Evolutionary conservation across 306 rosid genomes (phyloP).

Genomic region (Malus sieversii): DNA sequence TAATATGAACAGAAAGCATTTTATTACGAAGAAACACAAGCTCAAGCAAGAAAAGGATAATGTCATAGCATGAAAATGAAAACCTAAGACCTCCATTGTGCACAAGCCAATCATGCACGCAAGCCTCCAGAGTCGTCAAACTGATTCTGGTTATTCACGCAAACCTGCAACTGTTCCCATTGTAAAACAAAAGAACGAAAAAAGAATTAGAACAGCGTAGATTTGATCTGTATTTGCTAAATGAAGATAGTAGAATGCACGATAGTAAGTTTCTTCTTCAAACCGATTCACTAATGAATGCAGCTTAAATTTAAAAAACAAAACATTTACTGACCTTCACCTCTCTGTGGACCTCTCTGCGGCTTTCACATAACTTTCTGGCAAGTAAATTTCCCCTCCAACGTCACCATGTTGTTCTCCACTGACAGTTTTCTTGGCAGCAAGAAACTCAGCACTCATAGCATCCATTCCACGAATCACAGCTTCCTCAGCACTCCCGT

Average conservation of each 20-base stretch:
- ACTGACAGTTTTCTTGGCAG: conserved; percentile 85
- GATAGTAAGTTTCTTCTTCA: not conserved
- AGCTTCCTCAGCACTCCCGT: conserved; percentile 87
- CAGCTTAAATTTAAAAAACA: not conserved
- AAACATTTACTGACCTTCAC: conserved; percentile 37
- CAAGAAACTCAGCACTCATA: conserved; percentile 91
- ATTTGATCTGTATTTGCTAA: not conserved
- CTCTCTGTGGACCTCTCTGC: conserved; percentile 40
- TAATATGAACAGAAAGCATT: conserved; percentile 11
- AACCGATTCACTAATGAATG: not conserved
- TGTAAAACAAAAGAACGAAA: not conserved
- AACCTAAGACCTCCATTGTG: conserved; percentile 22
- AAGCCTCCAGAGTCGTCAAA: conserved; percentile 30
- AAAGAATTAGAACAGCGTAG: not conserved
- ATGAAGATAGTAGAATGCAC: not conserved
- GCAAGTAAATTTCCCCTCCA: conserved; percentile 99
- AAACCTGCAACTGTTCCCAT: conserved; percentile 35
- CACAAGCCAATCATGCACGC: conserved; percentile 20
- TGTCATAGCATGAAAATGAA: conserved; percentile 26
- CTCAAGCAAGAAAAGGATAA: conserved; percentile 11
- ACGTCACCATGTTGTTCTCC: conserved; percentile 98
- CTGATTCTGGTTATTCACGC: conserved; percentile 23
- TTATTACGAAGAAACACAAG: conserved; percentile 41
- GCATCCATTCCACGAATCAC: conserved; percentile 84
- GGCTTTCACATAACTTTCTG: conserved; percentile 51